phyloP scores from a whole-genome alignment of 768 basidiomycete species.

The Lenzites betulinus region DNA sequence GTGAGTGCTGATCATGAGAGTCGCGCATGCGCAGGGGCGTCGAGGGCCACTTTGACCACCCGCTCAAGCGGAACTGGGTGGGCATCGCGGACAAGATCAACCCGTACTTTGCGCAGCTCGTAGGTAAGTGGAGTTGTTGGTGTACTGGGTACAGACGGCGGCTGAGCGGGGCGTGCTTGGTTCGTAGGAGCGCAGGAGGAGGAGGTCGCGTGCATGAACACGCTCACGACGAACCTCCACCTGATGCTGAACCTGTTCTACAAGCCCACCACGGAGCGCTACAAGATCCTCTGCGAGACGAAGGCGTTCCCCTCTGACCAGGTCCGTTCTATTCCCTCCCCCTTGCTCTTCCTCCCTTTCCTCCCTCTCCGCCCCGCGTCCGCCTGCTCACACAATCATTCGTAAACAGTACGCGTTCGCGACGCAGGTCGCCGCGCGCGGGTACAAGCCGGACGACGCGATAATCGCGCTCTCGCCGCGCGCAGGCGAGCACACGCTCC shows the following conservation, averaged over 20 bases:
- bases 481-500: slow-evolving; percentile 78
- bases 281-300: slow-evolving; percentile 94
- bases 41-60: slow-evolving; percentile 87
- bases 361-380: background rate
- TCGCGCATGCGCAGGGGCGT: slow-evolving; percentile 59
- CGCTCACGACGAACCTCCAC: slow-evolving; percentile 93
- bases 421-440: slow-evolving; percentile 86
- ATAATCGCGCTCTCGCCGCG: slow-evolving; percentile 83
- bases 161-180: too few relatives aligned
- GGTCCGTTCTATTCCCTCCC: slow-evolving; percentile 46
- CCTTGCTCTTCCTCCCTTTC: background rate
- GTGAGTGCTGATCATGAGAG: background rate
- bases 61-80: slow-evolving; percentile 83
- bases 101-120: slow-evolving; percentile 74
- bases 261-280: slow-evolving; percentile 79
- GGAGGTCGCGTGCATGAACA: slow-evolving; percentile 96
- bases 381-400: background rate
- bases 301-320: slow-evolving; percentile 97
- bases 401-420: slow-evolving; percentile 84
- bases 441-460: slow-evolving; percentile 68
- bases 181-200: slow-evolving; percentile 74
- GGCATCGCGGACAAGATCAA: slow-evolving; percentile 71
- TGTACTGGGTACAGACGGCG: background rate
- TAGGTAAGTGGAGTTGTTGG: slow-evolving; percentile 52
- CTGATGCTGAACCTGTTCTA: slow-evolving; percentile 95